phyloP scores from a whole-genome alignment of 2,329 filamentous ascomycete species.

The Hirsutella thompsonii region DNA sequence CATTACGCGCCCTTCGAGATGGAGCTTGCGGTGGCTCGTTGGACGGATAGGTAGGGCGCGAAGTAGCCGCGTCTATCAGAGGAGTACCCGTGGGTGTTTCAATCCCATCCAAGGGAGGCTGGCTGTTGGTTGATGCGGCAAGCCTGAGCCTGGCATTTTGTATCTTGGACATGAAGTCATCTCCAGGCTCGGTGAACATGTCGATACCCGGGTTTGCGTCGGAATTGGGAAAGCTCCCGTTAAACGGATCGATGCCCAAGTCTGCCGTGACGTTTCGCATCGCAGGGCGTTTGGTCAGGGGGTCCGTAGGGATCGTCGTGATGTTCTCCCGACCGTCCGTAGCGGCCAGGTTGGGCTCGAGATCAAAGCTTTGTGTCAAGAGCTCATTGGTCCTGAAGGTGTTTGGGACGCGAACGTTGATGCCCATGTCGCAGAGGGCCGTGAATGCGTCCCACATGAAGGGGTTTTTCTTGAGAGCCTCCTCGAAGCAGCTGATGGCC shows the following conservation, averaged over 20 bases:
- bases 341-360: constrained; percentile 11
- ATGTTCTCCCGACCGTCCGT: constrained; percentile 24
- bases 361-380: constrained; percentile 34
- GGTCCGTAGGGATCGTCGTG: constrained; percentile 22
- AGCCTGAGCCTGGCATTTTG: constrained; percentile 36
- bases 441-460: constrained; percentile 98
- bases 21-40: constrained; percentile 40
- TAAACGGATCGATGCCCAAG: constrained; percentile 37
- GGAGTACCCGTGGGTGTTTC: constrained; percentile 42
- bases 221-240: constrained; percentile 25
- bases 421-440: constrained; percentile 75
- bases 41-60: constrained; percentile 10
- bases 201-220: constrained; percentile 27
- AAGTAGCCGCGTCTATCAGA: constrained; percentile 9
- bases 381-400: constrained; percentile 65
- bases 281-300: constrained; percentile 26
- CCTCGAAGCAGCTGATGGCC: constrained; percentile 77
- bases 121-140: constrained; percentile 22
- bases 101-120: constrained; percentile 37
- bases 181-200: constrained; percentile 30
- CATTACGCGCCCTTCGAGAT: constrained; percentile 37
- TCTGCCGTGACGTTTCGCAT: constrained; percentile 23
- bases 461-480: constrained; percentile 77
- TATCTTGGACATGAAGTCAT: constrained; percentile 44
- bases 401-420: constrained; percentile 68